These are phyloP conservation scores for Austroboletus novae-zelandiae DNA, from an alignment of 1,284 basidiomycete genomes.

Conservation along the genomic window DNA sequence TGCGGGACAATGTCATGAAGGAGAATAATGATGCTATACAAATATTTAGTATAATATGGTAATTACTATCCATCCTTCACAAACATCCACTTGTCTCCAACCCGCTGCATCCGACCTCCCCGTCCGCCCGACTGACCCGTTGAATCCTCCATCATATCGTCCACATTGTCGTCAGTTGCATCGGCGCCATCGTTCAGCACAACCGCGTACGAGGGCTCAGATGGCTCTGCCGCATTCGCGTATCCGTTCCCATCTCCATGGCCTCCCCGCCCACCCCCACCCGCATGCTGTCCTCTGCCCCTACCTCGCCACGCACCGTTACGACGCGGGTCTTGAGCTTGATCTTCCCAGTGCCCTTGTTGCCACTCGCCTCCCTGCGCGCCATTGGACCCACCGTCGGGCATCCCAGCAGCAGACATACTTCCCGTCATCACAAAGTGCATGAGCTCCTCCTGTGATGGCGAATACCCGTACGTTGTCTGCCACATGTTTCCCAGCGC, in stretches of 20 bases:
- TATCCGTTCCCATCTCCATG: constrained; percentile 34
- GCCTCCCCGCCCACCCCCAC: constrained; percentile 26
- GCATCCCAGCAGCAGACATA: constrained; percentile 28
- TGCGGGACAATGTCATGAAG: not conserved
- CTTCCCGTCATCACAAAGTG: constrained; percentile 55
- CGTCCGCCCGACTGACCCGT: constrained; percentile 24
- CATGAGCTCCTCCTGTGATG: constrained; percentile 72
- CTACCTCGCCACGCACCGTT: constrained; percentile 21
- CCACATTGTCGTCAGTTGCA: constrained; percentile 1
- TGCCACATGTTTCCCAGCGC: constrained; percentile 72
- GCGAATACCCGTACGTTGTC: constrained; percentile 59
- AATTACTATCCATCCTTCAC: constrained; percentile 39
- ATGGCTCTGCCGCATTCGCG: constrained; percentile 24
- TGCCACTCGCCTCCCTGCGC: constrained; percentile 25
- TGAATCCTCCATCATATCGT: constrained; percentile 1
- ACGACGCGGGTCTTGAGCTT: constrained; percentile 7
- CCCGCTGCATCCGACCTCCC: constrained; percentile 62
- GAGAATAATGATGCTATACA: constrained; percentile 20
- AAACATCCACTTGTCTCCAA: constrained; percentile 73
- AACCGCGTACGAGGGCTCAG: constrained; percentile 48
- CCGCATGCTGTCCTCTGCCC: constrained; percentile 38
- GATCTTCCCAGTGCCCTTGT: constrained; percentile 15
- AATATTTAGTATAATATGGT: constrained; percentile 17
- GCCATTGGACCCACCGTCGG: constrained; percentile 11
- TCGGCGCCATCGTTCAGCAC: constrained; percentile 48